phyloP scores from a whole-genome alignment of 495 filamentous ascomycete species.

The Extremus antarcticus region DNA sequence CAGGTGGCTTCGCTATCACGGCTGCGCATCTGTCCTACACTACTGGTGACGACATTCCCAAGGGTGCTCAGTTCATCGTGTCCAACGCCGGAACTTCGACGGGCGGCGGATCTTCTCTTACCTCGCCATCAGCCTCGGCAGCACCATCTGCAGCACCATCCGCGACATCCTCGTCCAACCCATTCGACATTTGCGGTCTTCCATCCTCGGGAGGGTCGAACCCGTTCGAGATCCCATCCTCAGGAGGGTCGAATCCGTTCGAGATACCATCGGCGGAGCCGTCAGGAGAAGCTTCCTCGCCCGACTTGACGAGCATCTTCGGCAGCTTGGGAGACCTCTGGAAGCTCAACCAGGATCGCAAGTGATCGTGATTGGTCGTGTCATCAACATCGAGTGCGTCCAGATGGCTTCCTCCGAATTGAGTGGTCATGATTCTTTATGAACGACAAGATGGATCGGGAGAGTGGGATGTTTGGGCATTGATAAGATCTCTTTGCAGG shows the following conservation, averaged over 20 bases:
- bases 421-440: too few species aligned
- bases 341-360: not conserved
- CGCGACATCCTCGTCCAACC: not conserved
- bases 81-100: not conserved
- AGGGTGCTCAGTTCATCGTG: constrained; percentile 11
- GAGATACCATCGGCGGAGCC: not conserved
- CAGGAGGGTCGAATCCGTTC: not conserved
- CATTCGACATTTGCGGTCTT: not conserved
- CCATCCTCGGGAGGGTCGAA: too few species aligned
- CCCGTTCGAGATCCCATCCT: not conserved
- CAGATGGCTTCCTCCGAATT: too few species aligned
- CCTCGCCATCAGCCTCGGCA: not conserved
- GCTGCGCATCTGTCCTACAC: constrained; percentile 12
- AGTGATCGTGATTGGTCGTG: too few species aligned
- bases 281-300: too few species aligned
- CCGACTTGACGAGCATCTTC: not conserved
- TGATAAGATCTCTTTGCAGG: not conserved
- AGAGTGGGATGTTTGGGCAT: too few species aligned
- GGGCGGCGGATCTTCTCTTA: not conserved
- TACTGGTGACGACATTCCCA: not conserved
- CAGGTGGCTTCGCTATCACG: constrained; percentile 7
- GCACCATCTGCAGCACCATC: not conserved
- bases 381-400: too few species aligned
- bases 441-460: too few species aligned
- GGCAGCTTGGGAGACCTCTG: not conserved